Evolutionary conservation across 2,329 filamentous ascomycete genomes (phyloP), one percentile per base, ranked within the genome.

Genomic region (Fusarium anguioides): DNA sequence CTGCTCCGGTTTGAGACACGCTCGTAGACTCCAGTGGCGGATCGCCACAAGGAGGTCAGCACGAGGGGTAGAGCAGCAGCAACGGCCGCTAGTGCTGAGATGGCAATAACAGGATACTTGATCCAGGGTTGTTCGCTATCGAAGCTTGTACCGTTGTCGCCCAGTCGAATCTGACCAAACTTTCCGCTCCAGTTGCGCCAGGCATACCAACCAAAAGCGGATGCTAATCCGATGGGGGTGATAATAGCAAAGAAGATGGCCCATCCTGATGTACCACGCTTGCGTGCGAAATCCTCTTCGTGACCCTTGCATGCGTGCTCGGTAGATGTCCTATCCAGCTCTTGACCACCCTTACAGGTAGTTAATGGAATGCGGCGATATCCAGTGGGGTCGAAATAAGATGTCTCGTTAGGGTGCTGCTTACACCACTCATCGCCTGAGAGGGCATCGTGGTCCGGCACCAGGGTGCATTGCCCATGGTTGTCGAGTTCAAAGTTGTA

Each of bases 301-400:
- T 95, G 89, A 49, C 90, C 90, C 1, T 89, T 87, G 78, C 96
- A 99, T 2, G 87, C 79, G 11, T 81, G 78, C 54, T 80, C 79
- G 8, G 59, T 70, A 29, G 85, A 82, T 15, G 83, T 86, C 77
- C 90, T 89, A 76, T 97, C 94, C 45, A 92, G 83, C 72, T 95
- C 89, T 6, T 80, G 80, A 39, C 95, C 96, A 33, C 89, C 93
- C 40, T 85, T 68, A 77, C 96, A 99, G 1, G 94, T 98, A 1
- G 93, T 94, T 46, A 97, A 86, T 1, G 94, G 95, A 57, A 99
- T 92, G 57, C 90, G 90, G 49, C 96, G 91, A 81, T 96, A 98
- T 44, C 94, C 94, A 1, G 93, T 96, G 8, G 92, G 89, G 66
- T 94, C 89, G 81, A 88, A 96, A 81, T 91, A 99, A 74, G 96